Base-by-base conservation (phyloP, 768 basidiomycete species). In the Calocera viscosa region DNA sequence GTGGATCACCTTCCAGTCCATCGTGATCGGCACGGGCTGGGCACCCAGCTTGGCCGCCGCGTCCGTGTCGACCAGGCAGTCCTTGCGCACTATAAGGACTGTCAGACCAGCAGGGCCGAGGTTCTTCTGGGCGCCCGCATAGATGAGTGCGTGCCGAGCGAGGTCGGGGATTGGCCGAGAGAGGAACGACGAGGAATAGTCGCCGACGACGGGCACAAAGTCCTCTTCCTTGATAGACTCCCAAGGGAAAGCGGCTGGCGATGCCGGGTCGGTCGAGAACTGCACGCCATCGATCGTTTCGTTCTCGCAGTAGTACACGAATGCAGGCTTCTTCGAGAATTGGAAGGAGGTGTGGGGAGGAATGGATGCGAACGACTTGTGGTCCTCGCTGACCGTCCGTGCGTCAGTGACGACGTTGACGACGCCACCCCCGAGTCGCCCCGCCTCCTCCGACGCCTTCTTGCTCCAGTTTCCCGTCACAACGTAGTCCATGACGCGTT, bases 251-350 rank as follows among this genome's bases (percentile, higher is more conserved):
- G 87, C 81, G 28, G 82, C 79, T 3, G 84, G 78, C 28, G 80
- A 81, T 22, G 74, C 72, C n/a, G 77, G 76, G 67, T 85, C 83
- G 64, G 80, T 74, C 1, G 87, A 79, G 78, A 90, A 98, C 79
- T 98, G 88, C 60, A 94, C 88, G 47, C 96, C 96, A 71, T 95
- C 88, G 67, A 98, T 89, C 16, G 96, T 99, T 80, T 99, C 96
- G 81, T 99, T 99, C 76, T 96, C 96, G 82, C 96, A 99, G 79
- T 96, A 98, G 79, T 95, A 98, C 68, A 97, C 87, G 71, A 94
- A 82, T 30, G 90, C 94, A 16, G 95, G 87, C 73, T 86, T 82
- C n/a, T 77, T 69, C 8, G 89, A 88, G 79, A 97, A 92, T 11
- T 77, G 74, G 82, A 89, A 98, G 65, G 82, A 81, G 65, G 80